phyloP scores from a whole-genome alignment of 2,329 filamentous ascomycete genomes.

The Thelonectria rubi region DNA sequence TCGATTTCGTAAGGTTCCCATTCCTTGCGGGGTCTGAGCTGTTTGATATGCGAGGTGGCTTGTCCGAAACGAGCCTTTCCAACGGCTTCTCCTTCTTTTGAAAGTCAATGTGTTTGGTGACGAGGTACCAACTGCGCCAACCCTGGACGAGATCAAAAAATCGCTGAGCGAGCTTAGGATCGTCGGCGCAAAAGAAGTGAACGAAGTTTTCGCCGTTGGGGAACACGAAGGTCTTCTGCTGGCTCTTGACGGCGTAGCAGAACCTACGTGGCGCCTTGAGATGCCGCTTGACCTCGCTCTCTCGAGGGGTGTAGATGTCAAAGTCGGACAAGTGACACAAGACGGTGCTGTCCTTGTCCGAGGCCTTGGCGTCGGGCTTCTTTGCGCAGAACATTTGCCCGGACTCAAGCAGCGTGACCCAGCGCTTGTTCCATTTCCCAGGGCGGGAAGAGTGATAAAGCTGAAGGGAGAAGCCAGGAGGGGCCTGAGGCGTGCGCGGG shows the following conservation, averaged over 20 bases:
- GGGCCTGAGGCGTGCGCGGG: slow-evolving; percentile 65
- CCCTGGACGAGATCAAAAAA: slow-evolving; percentile 78
- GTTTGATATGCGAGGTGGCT: slow-evolving; percentile 25
- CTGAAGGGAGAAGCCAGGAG: slow-evolving; percentile 72
- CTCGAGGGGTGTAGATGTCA: slow-evolving; percentile 84
- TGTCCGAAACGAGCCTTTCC: slow-evolving; percentile 22
- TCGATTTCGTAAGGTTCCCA: slow-evolving; percentile 54
- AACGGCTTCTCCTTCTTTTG: slow-evolving; percentile 47
- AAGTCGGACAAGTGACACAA: slow-evolving; percentile 91
- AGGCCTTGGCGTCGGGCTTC: slow-evolving; percentile 66
- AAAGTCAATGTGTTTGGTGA: slow-evolving; percentile 69
- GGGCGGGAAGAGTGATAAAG: slow-evolving; percentile 84
- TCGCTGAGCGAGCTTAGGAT: slow-evolving; percentile 69
- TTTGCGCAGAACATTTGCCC: slow-evolving; percentile 80
- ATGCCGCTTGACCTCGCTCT: slow-evolving; percentile 71
- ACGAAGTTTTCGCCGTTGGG: slow-evolving; percentile 85
- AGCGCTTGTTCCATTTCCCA: slow-evolving; percentile 90
- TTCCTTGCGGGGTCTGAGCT: slow-evolving; percentile 23
- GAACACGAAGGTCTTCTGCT: slow-evolving; percentile 88
- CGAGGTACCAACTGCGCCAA: slow-evolving; percentile 94
- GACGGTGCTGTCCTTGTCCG: slow-evolving; percentile 72
- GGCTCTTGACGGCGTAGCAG: slow-evolving; percentile 90
- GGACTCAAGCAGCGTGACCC: slow-evolving; percentile 75
- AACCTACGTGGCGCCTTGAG: slow-evolving; percentile 85
- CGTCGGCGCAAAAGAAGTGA: slow-evolving; percentile 89